These are phyloP conservation scores for Linum trigynum DNA, from an alignment of 345 rosid genomes.

Conservation along the genomic window DNA sequence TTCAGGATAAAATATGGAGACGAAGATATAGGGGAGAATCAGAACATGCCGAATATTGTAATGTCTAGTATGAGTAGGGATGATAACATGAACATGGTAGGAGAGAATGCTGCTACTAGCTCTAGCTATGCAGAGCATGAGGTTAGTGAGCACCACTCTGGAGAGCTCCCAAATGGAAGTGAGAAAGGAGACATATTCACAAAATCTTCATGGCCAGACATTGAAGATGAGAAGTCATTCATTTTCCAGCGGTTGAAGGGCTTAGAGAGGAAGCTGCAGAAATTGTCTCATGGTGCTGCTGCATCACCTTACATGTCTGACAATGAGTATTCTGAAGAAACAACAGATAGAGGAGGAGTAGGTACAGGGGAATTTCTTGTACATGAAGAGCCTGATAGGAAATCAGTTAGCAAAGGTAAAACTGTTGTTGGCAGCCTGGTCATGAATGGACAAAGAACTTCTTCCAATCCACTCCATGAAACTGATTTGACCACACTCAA, in stretches of 20 bases:
- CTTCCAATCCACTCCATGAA: not conserved
- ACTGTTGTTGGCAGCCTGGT: not conserved
- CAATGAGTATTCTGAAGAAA: conserved; percentile 7
- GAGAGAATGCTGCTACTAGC: not conserved
- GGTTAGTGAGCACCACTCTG: not conserved
- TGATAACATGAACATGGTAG: too few relatives aligned
- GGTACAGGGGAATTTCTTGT: not conserved
- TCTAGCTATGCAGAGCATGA: not conserved
- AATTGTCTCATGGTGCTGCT: conserved; percentile 14
- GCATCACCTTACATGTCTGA: conserved; percentile 17
- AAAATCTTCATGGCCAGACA: conserved; percentile 17
- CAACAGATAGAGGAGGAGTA: not conserved
- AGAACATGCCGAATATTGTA: too few relatives aligned
- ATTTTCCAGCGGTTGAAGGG: conserved; percentile 22
- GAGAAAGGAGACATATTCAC: conserved; percentile 13
- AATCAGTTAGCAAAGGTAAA: not conserved
- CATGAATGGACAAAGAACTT: not conserved
- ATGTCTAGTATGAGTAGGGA: too few relatives aligned
- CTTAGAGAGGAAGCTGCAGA: conserved; percentile 37
- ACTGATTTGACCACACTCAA: conserved; percentile 13
- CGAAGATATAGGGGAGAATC: not conserved
- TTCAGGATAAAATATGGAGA: not conserved
- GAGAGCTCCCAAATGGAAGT: conserved; percentile 11
- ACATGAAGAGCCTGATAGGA: not conserved
- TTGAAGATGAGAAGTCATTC: conserved; percentile 32